Conservation (phyloP, 2,329 filamentous ascomycete species). For the Tolypocladium tropicale region DNA sequence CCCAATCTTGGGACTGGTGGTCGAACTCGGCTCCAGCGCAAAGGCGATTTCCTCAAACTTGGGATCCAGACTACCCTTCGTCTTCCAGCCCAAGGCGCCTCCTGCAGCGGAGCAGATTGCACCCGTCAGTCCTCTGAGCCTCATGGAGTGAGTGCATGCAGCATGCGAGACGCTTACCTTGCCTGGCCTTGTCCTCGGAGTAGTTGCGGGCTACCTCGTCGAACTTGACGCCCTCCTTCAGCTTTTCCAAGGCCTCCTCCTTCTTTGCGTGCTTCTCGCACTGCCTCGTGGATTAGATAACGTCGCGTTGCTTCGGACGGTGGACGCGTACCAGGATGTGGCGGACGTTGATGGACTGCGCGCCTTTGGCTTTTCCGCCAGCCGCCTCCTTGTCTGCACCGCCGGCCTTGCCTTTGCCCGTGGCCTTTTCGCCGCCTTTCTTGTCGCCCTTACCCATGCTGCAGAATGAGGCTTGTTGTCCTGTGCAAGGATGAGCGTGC, state of each 20-base stretch:
- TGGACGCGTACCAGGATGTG: slow-evolving; percentile 48
- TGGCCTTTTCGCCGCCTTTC: slow-evolving; percentile 27
- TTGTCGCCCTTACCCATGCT: slow-evolving; percentile 30
- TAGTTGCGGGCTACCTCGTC: slow-evolving; percentile 64
- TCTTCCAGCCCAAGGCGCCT: slow-evolving; percentile 64
- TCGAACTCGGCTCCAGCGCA: slow-evolving; percentile 55
- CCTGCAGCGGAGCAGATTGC: slow-evolving; percentile 30
- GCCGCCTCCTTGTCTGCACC: slow-evolving; percentile 19
- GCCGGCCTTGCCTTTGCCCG: slow-evolving; percentile 18
- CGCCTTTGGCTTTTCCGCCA: slow-evolving; percentile 38
- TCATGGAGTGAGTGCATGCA: background rate
- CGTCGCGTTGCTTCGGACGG: background rate
- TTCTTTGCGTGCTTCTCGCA: slow-evolving; percentile 72
- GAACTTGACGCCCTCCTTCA: slow-evolving; percentile 58
- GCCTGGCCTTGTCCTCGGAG: slow-evolving; percentile 67
- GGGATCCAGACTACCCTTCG: slow-evolving; percentile 53
- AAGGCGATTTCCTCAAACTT: slow-evolving; percentile 67
- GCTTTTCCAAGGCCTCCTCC: slow-evolving; percentile 61
- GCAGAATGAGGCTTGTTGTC: background rate
- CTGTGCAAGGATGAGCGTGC: background rate
- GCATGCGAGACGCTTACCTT: slow-evolving; percentile 37
- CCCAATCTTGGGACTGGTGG: slow-evolving; percentile 51
- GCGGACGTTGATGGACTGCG: slow-evolving; percentile 61
- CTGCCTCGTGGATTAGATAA: slow-evolving; percentile 17
- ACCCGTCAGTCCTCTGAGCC: background rate